phyloP scores from a whole-genome alignment of 192 early-diverging fungal genomes.

The Neocallimastix lanati region DNA sequence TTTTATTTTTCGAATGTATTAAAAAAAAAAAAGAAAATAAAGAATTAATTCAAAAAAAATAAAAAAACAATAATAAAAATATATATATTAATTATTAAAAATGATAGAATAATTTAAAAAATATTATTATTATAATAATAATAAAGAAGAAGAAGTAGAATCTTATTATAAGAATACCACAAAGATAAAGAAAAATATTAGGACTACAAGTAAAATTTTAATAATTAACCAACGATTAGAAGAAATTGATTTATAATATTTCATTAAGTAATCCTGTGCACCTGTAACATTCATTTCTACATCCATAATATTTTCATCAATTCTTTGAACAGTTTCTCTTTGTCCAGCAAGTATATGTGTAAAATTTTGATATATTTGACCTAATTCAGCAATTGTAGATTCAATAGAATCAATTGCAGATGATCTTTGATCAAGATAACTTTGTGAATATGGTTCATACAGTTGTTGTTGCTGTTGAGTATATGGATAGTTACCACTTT shows the following conservation, averaged over 20 bases:
- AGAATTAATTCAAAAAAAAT: too few relatives aligned
- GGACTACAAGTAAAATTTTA: constrained; percentile 76
- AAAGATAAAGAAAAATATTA: constrained; percentile 74
- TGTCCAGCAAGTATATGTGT: neutral
- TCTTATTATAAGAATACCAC: constrained; percentile 13
- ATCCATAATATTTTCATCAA: constrained; percentile 86
- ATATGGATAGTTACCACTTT: neutral
- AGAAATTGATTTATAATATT: constrained; percentile 79
- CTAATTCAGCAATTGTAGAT: constrained; percentile 83
- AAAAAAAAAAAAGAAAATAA: too few relatives aligned
- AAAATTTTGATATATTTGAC: neutral
- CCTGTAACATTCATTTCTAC: constrained; percentile 78
- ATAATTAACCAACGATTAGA: constrained; percentile 92
- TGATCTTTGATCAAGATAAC: constrained; percentile 56
- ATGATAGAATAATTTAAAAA: too few relatives aligned
- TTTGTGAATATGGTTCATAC: neutral
- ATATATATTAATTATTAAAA: too few relatives aligned
- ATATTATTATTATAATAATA: too few relatives aligned
- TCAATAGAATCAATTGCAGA: constrained; percentile 92
- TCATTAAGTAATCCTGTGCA: constrained; percentile 74
- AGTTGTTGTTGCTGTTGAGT: neutral
- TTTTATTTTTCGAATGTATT: too few relatives aligned
- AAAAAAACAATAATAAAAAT: too few relatives aligned
- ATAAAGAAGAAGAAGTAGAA: too few relatives aligned
- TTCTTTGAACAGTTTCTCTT: constrained; percentile 14